Conservation (phyloP, 257 asterid genomes). For the Nicotiana sylvestris region DNA sequence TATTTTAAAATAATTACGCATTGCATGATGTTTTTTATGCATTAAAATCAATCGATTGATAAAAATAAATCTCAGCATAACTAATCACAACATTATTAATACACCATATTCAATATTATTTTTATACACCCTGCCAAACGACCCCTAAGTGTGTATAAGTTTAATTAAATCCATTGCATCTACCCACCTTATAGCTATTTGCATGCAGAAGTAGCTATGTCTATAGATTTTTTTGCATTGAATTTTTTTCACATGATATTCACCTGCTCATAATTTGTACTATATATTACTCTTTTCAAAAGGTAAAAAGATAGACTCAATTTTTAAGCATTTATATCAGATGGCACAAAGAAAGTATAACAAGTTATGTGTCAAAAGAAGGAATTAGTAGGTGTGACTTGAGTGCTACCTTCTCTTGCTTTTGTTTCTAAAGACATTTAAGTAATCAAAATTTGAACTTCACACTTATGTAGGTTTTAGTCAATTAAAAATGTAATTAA, state of each 20-base stretch:
- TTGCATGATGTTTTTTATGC: too few species aligned
- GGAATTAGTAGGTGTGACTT: not conserved
- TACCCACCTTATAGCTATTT: not conserved
- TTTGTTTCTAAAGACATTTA: not conserved
- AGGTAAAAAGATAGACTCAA: not conserved
- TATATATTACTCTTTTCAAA: not conserved
- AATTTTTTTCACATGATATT: not conserved
- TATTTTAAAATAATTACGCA: too few species aligned
- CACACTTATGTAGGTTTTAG: not conserved
- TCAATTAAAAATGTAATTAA: not conserved
- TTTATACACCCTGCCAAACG: too few species aligned
- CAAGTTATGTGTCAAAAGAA: not conserved
- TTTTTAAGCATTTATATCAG: not conserved
- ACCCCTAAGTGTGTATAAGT: too few species aligned
- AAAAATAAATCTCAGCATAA: too few species aligned
- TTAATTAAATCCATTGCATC: not conserved
- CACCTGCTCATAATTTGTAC: not conserved
- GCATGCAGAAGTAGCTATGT: not conserved
- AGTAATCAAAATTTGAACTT: not conserved
- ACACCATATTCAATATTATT: too few species aligned
- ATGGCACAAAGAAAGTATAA: conserved; percentile 7
- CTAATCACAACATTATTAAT: too few species aligned
- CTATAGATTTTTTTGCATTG: not conserved
- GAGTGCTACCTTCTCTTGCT: not conserved
- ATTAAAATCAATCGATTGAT: too few species aligned